A percentile compares a stretch with the other conserved stretches of the same genome.
Conservation (phyloP, 768 basidiomycete genomes). For the Lentinula aciculospora region DNA sequence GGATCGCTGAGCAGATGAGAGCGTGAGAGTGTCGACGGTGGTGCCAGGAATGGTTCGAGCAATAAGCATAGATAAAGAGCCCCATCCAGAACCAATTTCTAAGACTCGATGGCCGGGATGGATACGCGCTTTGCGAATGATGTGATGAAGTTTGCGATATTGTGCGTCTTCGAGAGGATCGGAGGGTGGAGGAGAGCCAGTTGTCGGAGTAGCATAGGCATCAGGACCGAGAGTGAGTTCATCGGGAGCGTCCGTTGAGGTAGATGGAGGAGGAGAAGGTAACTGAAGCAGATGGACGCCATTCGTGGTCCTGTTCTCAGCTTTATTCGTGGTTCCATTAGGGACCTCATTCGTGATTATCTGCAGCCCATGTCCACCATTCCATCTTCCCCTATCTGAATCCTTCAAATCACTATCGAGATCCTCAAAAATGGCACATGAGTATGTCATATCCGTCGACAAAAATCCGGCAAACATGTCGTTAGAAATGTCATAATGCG, state of each 20-base stretch:
- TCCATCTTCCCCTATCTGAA: constrained; percentile 23
- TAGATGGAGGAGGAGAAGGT: constrained; percentile 12
- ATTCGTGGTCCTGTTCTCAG: too few species aligned
- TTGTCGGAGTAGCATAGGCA: not conserved
- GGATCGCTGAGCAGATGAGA: constrained; percentile 59
- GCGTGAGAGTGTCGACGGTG: constrained; percentile 65
- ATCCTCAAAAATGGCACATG: constrained; percentile 63
- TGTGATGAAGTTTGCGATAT: constrained; percentile 56
- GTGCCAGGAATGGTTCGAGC: constrained; percentile 49
- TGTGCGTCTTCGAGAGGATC: constrained; percentile 44
- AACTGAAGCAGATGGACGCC: constrained; percentile 11
- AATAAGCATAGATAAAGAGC: constrained; percentile 62
- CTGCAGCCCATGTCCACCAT: constrained; percentile 28
- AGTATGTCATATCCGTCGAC: constrained; percentile 73
- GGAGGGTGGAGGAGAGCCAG: not conserved
- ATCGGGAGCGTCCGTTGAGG: not conserved
- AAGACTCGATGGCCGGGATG: constrained; percentile 50
- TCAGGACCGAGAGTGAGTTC: not conserved
- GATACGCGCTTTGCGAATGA: constrained; percentile 62
- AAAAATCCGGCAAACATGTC: constrained; percentile 65
- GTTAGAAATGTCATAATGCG: constrained; percentile 78
- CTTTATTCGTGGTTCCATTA: too few species aligned
- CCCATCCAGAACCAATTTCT: constrained; percentile 81
- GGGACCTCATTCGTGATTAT: constrained; percentile 13
- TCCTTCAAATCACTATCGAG: constrained; percentile 50